phyloP scores from a whole-genome alignment of 2,329 filamentous ascomycete species.

The Cladosporium phlei region DNA sequence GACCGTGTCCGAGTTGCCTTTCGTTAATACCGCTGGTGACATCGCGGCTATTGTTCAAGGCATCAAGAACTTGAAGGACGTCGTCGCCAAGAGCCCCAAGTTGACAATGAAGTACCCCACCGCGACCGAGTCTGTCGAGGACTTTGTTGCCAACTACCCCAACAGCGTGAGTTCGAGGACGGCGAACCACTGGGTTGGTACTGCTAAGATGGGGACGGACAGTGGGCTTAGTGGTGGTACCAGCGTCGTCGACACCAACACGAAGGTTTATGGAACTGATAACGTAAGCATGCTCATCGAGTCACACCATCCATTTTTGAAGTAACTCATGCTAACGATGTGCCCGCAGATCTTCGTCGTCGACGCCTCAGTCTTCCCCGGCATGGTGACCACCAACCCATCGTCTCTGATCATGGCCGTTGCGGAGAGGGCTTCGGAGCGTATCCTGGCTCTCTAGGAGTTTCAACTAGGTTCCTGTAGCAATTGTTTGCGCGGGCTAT shows the following conservation, averaged over 20 bases:
- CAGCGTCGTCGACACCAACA: conserved; percentile 47
- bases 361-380: conserved; percentile 65
- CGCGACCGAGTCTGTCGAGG: conserved; percentile 48
- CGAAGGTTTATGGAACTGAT: conserved; percentile 56
- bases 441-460: conserved; percentile 41
- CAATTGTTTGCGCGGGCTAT: neutral
- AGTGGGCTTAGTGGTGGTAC: conserved; percentile 38
- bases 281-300: conserved; percentile 40
- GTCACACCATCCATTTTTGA: neutral
- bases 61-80: conserved; percentile 56
- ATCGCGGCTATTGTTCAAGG: conserved; percentile 57
- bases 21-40: conserved; percentile 54
- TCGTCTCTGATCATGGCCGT: conserved; percentile 60
- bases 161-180: conserved; percentile 36
- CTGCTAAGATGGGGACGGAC: conserved; percentile 39
- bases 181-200: conserved; percentile 45
- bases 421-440: conserved; percentile 57
- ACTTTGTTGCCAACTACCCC: conserved; percentile 49
- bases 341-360: conserved; percentile 53
- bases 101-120: conserved; percentile 56
- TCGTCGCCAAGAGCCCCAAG: conserved; percentile 50
- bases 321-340: neutral
- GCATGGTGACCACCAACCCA: conserved; percentile 65
- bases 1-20: conserved; percentile 55
- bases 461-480: too few relatives aligned